Evolutionary conservation across 2,329 filamentous ascomycete genomes (phyloP), one percentile per base, ranked within the genome.

Genomic region (Venturiaceae sp.): DNA sequence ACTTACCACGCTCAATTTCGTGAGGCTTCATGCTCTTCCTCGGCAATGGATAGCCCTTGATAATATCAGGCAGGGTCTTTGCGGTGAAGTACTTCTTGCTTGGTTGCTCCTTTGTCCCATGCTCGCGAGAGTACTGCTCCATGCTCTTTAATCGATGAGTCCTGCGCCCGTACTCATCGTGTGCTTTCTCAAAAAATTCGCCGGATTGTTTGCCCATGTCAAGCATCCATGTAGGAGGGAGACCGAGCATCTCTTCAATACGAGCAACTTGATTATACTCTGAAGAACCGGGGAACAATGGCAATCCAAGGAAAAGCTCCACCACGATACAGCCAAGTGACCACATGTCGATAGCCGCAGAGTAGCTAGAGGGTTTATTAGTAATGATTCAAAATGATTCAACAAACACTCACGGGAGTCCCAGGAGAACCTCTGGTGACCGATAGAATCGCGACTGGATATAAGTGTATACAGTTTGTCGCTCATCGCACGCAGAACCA

Each of bases 51-150:
- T 99, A 99, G 58, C 89, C 91, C 70, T 95, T 90, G 75, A 99
- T 97, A 63, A 99, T 99, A 64, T 99, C 94, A 3, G 92, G 92
- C 57, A 99, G 76, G 1, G 91, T 95, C 41, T 85, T 96, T 36
- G 92, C 91, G 66, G 92, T 89, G 76, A 99, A 99, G 73, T 99
- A 99, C 75, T 97, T 97, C 79, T 99, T 99, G 83, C 94, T 99
- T 23, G 94, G 94, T 72, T 97, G 94, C 73, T 99, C 94, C 72
- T 99, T 99, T 36, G 91, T 94, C 60, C 88, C 88, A 70, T 96
- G 94, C 70, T 99, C 94, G 59, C 92, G 81, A 16, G 94, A 92
- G 72, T 97, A 99, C 71, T 96, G 91, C 69, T 99, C 94, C 89
- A 99, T 95, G 64, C 88, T 90, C 78, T 99, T 99, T 39, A 99